Base-by-base conservation (phyloP, 2,329 filamentous ascomycete species). In the Venturia pyrina region DNA sequence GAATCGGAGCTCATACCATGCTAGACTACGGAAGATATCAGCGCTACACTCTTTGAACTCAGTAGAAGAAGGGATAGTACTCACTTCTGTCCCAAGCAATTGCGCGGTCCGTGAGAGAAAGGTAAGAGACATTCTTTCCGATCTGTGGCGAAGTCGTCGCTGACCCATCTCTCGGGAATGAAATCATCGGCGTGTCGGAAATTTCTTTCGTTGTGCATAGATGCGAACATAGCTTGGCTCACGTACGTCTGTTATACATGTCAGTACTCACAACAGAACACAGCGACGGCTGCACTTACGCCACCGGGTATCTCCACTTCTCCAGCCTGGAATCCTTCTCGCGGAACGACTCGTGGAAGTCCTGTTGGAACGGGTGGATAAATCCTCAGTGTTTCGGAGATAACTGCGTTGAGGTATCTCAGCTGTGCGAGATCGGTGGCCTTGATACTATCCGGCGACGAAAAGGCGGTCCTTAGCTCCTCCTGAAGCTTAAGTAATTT, bases 1-100 rank as follows among this genome's bases (percentile, higher is more conserved):
- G 4, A 79, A 53, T 3, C 73, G 69, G 68, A 77, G 72, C 67
- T 78, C 76, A 11, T 72, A 71, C 53, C 74, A 74, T 0, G 76
- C 77, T 19, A 79, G 69, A 48, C 65, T 66, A 21, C 4, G 41
- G 3, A 8, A 41, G 48, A 43, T 46, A 24, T 37, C 53, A 43
- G 41, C 41, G 41, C 41, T 43, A 17, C 41, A 43, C 41, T 43
- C 1, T 13, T 13, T 43, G 5, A n/a, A 63, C 1, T n/a, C 19
- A 19, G 28, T 28, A 28, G 28, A 28, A 28, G 24, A 41, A 11
- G 17, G 34, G 15, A 41, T 28, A 34, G 15, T 57, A 66, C 64
- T 43, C 43, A 66, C 64, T 67, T 67, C 41, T 62, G 21, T 2
- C 65, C 65, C 17, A 67, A 32, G 65, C 65, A 67, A 34, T 67